These are phyloP conservation scores for Psidium friedrichsthalianum DNA, from an alignment of 345 rosid species.

Conservation along the genomic window DNA sequence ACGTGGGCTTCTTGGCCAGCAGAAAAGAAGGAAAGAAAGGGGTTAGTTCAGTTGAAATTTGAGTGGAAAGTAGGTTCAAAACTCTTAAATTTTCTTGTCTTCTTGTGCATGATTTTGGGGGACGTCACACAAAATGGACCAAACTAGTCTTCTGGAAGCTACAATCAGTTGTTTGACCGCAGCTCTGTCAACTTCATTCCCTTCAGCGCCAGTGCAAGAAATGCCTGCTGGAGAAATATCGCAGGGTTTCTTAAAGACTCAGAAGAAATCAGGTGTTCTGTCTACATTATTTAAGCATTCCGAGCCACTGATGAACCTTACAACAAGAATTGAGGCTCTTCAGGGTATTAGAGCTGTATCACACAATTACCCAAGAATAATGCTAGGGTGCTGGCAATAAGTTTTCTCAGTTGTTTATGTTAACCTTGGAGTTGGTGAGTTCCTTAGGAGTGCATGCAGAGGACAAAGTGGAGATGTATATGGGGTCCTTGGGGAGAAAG, in stretches of 20 bases:
- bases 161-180: constrained; percentile 67
- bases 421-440: constrained; percentile 38
- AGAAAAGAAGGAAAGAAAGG: no score
- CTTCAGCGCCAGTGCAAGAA: constrained; percentile 39
- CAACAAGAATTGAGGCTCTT: constrained; percentile 75
- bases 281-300: constrained; percentile 44
- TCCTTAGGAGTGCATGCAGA: constrained; percentile 33
- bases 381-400: constrained; percentile 51
- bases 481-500: constrained; percentile 61
- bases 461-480: constrained; percentile 33
- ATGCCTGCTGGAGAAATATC: constrained; percentile 57
- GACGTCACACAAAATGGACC: constrained; percentile 62
- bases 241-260: constrained; percentile 40
- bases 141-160: constrained; percentile 69
- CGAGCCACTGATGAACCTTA: constrained; percentile 31
- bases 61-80: no score
- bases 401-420: constrained; percentile 41
- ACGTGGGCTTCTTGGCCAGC: no score
- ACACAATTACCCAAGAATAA: constrained; percentile 67
- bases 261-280: constrained; percentile 52
- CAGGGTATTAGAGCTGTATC: constrained; percentile 84
- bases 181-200: constrained; percentile 69
- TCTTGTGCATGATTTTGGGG: no score
- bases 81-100: no score
- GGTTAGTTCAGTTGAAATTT: no score